Percentiles rank a stretch among this genome's conserved stretches.
phyloP scores from a whole-genome alignment of 495 filamentous ascomycete species.

The Penicillium goetzii region DNA sequence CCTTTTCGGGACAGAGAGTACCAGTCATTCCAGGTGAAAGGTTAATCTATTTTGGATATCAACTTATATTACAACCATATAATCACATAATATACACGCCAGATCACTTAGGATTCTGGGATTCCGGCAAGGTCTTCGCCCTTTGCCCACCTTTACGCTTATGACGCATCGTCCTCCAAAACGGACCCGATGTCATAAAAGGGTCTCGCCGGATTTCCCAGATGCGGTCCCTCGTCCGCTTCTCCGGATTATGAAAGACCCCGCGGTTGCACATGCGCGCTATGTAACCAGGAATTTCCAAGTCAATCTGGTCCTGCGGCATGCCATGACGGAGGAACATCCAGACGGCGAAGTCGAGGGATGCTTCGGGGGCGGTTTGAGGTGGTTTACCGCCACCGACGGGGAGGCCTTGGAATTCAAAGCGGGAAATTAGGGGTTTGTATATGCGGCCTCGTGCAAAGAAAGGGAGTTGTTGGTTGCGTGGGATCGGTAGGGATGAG shows the following conservation, averaged over 20 bases:
- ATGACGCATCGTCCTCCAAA: not conserved
- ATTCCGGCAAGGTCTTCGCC: not conserved
- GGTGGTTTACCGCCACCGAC: slow-evolving; percentile 17
- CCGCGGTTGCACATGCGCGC: slow-evolving; percentile 24
- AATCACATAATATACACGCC: slow-evolving; percentile 8
- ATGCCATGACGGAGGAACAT: slow-evolving; percentile 40
- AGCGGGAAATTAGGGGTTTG: slow-evolving; percentile 7
- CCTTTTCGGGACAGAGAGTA: not conserved
- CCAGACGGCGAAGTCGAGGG: slow-evolving; percentile 44
- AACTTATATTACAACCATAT: slow-evolving; percentile 11
- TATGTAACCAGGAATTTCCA: slow-evolving; percentile 40
- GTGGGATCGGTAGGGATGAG: slow-evolving; percentile 6
- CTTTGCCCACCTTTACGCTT: not conserved
- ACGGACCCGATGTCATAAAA: slow-evolving; percentile 15
- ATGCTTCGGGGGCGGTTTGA: slow-evolving; percentile 18
- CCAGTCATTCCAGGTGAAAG: not conserved
- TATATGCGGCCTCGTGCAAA: slow-evolving; percentile 8
- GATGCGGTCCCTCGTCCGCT: slow-evolving; percentile 9
- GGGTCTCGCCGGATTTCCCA: slow-evolving; percentile 16
- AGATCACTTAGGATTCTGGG: not conserved
- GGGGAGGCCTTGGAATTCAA: slow-evolving; percentile 3
- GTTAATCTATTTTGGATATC: slow-evolving; percentile 1
- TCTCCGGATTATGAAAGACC: slow-evolving; percentile 9
- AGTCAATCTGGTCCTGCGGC: slow-evolving; percentile 36
- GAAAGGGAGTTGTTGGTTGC: slow-evolving; percentile 10